These are phyloP conservation scores for Gynochthodes officinalis DNA, from an alignment of 257 asterid species.

Conservation along the genomic window DNA sequence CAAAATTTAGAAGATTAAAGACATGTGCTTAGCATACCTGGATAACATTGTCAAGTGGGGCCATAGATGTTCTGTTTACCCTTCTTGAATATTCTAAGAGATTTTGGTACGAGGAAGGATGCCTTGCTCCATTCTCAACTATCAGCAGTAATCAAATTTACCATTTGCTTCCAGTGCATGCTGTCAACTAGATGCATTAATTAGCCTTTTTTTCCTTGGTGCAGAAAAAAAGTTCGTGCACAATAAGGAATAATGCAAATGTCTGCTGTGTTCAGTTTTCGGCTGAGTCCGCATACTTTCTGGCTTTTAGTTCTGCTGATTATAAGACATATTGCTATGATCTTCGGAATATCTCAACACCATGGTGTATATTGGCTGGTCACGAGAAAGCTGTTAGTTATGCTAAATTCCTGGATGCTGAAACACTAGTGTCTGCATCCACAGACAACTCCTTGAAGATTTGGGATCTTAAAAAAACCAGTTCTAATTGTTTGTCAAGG, in stretches of 20 bases:
- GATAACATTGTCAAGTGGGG: neutral
- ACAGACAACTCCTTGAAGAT: slow-evolving; percentile 89
- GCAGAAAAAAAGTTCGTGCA: slow-evolving; percentile 88
- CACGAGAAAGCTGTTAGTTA: slow-evolving; percentile 90
- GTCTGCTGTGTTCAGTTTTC: slow-evolving; percentile 94
- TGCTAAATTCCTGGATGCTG: slow-evolving; percentile 74
- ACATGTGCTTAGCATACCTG: neutral
- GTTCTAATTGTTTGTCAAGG: slow-evolving; percentile 51
- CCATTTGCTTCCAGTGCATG: neutral
- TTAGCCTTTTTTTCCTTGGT: slow-evolving; percentile 24
- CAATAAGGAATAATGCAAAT: slow-evolving; percentile 82
- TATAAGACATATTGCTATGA: slow-evolving; percentile 87
- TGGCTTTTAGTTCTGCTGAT: slow-evolving; percentile 89
- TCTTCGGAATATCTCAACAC: slow-evolving; percentile 68
- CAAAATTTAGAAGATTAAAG: neutral
- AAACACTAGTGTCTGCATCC: slow-evolving; percentile 81
- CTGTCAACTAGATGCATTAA: slow-evolving; percentile 13
- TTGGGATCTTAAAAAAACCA: slow-evolving; percentile 89
- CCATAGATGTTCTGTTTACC: neutral
- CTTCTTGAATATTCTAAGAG: neutral
- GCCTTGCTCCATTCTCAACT: neutral
- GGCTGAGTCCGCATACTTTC: slow-evolving; percentile 53
- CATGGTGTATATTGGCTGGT: slow-evolving; percentile 90
- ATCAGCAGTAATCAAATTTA: neutral
- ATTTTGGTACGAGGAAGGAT: neutral